Evolutionary conservation across 805 yeast genomes (phyloP), one percentile per base, ranked within the genome.

Genomic region (Metschnikowia santaceciliae): DNA sequence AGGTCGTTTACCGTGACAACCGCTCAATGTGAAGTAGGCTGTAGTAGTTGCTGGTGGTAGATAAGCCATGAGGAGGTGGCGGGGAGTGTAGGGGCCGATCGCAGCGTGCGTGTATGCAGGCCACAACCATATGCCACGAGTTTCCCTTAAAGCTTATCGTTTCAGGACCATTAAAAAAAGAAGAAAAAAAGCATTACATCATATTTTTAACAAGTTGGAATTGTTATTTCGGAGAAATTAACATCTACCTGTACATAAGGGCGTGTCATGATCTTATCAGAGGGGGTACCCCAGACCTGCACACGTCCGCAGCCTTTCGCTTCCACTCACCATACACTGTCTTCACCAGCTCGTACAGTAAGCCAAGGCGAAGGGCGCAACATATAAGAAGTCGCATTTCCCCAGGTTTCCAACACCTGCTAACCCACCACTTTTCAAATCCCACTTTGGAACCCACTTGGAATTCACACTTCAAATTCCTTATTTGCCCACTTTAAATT

Each of bases 281-380:
- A 34, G 19, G 15, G 11, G 3, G 23, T 32, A 7, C 26, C 17
- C 36, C 26, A 6, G 38, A 20, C 46, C 46, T 42, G 46, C 46
- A 42, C 37, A 33, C 20, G 11, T 2, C n/a, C 32, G 42, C 38
- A 20, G 14, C 20, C 40, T 19, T 19, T 41, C 51, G 47, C 47
- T 40, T 22, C 35, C 48, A 22, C 51, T 19, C 46, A 42, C 47
- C 51, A 42, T 48, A 48, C 44, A 42, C 47, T 48, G 51, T 15
- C 22, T 7, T 36, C 22, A 22, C 20, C 5, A 23, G 40, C 47
- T 5, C 13, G 39, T 43, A 34, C 39, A 35, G 40, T 23, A 34
- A n/a, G 47, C 39, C 13, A 8, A 15, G 39, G 39, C 35, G 35
- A 26, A 22, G 4, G 33, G 43, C 42, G 47, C 35, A 14, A 11